Conservation (phyloP, 140 eudicot genomes). For the Anethum foeniculum region DNA sequence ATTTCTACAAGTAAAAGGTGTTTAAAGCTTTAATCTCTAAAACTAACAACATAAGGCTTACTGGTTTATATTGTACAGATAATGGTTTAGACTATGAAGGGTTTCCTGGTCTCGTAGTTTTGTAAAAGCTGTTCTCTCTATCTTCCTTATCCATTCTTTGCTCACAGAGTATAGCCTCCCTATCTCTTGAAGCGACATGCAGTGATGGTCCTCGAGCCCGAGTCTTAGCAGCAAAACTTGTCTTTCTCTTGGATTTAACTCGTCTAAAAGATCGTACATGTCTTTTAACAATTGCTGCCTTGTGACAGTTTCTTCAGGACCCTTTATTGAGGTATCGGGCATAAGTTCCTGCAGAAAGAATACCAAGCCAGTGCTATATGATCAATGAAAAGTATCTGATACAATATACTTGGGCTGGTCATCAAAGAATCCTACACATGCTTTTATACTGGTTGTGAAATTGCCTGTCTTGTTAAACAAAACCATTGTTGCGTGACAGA, state of each 20-base stretch:
- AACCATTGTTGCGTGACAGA: background rate
- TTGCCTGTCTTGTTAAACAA: background rate
- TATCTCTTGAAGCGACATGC: conserved; percentile 70
- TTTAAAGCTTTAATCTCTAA: background rate
- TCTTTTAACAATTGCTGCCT: conserved; percentile 56
- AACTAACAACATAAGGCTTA: background rate
- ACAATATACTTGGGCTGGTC: background rate
- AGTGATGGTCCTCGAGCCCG: conserved; percentile 54
- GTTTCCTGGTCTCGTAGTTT: conserved; percentile 48
- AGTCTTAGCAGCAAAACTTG: conserved; percentile 49
- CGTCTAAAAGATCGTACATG: conserved; percentile 39
- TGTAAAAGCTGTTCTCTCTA: conserved; percentile 61
- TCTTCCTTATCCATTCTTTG: conserved; percentile 85
- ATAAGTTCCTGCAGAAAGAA: conserved; percentile 44
- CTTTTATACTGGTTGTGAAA: background rate
- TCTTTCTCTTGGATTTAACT: conserved; percentile 50
- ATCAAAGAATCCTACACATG: background rate
- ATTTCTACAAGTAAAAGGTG: conserved; percentile 3
- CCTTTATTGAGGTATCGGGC: conserved; percentile 53
- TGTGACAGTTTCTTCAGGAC: conserved; percentile 53
- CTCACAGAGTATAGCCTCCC: conserved; percentile 61
- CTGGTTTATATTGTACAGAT: conserved; percentile 24
- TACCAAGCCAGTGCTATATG: background rate
- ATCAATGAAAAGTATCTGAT: background rate
- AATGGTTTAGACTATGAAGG: conserved; percentile 44